phyloP scores from a whole-genome alignment of 805 yeast species.

The Candida stauntonica region DNA sequence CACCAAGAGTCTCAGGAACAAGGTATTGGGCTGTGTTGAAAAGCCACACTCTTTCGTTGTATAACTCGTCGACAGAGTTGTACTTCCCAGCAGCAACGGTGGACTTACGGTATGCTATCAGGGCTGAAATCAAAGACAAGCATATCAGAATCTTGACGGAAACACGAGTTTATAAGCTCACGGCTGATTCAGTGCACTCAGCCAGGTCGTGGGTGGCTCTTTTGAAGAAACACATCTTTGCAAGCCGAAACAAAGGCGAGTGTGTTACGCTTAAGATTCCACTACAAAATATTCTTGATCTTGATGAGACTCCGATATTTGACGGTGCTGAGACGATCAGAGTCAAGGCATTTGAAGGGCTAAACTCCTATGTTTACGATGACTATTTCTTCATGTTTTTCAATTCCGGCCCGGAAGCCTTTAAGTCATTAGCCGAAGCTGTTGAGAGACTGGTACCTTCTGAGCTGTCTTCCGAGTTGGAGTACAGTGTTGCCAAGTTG shows the following conservation, averaged over 20 bases:
- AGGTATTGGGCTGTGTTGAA: conserved; percentile 81
- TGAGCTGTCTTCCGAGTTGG: not conserved
- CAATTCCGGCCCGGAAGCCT: conserved; percentile 42
- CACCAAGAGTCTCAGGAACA: conserved; percentile 28
- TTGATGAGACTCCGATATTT: conserved; percentile 52
- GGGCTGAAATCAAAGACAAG: conserved; percentile 42
- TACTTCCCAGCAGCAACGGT: conserved; percentile 79
- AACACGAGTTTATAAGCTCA: conserved; percentile 55
- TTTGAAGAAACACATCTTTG: conserved; percentile 72
- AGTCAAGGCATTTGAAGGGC: conserved; percentile 56
- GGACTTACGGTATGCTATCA: conserved; percentile 59
- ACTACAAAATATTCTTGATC: conserved; percentile 55
- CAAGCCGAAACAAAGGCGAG: conserved; percentile 63
- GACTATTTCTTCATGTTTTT: conserved; percentile 70
- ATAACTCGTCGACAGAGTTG: conserved; percentile 67
- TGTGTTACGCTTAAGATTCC: conserved; percentile 80
- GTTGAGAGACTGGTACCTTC: conserved; percentile 23
- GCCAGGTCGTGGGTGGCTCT: conserved; percentile 81
- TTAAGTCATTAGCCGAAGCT: conserved; percentile 35
- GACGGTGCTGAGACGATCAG: conserved; percentile 54
- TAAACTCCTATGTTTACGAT: conserved; percentile 53
- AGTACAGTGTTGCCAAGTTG: conserved; percentile 8
- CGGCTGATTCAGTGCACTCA: conserved; percentile 64
- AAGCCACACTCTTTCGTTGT: conserved; percentile 63
- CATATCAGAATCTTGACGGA: conserved; percentile 52